Evolutionary conservation across 768 basidiomycete genomes (phyloP), one percentile per base, ranked within the genome.

Genomic region (Piloderma croceum): DNA sequence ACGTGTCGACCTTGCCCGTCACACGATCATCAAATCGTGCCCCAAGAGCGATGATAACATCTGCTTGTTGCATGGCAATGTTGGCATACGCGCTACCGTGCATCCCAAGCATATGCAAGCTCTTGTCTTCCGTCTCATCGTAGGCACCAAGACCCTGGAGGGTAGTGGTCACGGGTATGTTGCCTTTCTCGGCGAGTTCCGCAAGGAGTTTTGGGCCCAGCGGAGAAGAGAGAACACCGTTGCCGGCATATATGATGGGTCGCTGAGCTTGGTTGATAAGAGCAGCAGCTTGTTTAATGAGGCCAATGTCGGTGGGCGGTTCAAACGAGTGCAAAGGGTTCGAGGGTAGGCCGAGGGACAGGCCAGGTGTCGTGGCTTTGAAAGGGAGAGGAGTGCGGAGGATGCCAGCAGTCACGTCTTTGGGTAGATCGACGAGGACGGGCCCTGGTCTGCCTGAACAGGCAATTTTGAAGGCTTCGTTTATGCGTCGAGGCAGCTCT

Each of bases 401-500:
- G 53, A 96, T 84, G 24, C 84, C 81, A 2, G 96, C 96, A 0
- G 96, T 99, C 38, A 99, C 80, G 62, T 99, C 96, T 64, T 99
- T 99, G n/a, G 96, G 96, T 15, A 99, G 73, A 58, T 99, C 96
- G 45, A 99, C 93, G 45, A 99, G 82, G 35, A 98, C 96, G 36
- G 96, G 96, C 1, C 96, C 96, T 1, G 96, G 96, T 21, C 96
- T 81, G 1, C 96, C 96, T 6, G 91, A 89, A 1, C 90, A 93
- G 11, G 96, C 96, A 48, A 99, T 98, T 63, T 97, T 96, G 79
- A 99, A 98, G 0, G 96, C 96, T 62, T 99, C 96, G 59, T 97
- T 98, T 58, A 98, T 94, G 43, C 96, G 76, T 31, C 94, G 71
- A 11, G 96, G 96, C 3, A 98, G 74, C 63, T 98, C 96, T 10